Percentiles rank a stretch among this genome's conserved stretches.
These are phyloP conservation scores for Xanthoconium separans DNA, from an alignment of 1,284 basidiomycete genomes.

Conservation along the genomic window DNA sequence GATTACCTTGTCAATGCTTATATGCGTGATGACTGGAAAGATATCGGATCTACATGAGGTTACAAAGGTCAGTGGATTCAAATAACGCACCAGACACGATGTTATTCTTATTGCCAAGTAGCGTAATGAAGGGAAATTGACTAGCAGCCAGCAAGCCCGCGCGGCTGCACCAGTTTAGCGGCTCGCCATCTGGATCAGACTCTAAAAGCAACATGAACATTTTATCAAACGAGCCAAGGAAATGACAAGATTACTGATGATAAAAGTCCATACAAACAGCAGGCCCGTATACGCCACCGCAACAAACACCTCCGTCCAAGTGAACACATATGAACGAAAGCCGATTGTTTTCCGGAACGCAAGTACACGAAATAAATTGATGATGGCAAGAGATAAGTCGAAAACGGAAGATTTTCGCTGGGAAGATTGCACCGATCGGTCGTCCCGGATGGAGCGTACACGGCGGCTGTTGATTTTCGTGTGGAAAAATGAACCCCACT, in stretches of 20 bases:
- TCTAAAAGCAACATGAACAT: conserved; percentile 30
- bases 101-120: conserved; percentile 63
- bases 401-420: conserved; percentile 12
- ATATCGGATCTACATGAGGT: conserved; percentile 3
- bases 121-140: conserved; percentile 59
- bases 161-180: conserved; percentile 50
- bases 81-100: conserved; percentile 47
- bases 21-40: conserved; percentile 49
- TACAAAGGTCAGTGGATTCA: neutral
- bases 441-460: conserved; percentile 2
- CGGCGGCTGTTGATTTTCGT: conserved; percentile 22
- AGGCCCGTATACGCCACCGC: conserved; percentile 42
- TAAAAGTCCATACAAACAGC: conserved; percentile 47
- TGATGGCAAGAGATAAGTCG: conserved; percentile 34
- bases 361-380: conserved; percentile 44
- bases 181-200: conserved; percentile 38
- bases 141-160: conserved; percentile 48
- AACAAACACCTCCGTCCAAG: conserved; percentile 47
- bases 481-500: conserved; percentile 23
- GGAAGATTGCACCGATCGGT: conserved; percentile 3
- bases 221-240: neutral
- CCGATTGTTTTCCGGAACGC: conserved; percentile 47
- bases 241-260: conserved; percentile 41
- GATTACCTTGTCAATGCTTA: conserved; percentile 53
- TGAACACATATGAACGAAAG: conserved; percentile 43